Conservation (phyloP, 257 asterid genomes). For the Oldenlandia corymbosa region DNA sequence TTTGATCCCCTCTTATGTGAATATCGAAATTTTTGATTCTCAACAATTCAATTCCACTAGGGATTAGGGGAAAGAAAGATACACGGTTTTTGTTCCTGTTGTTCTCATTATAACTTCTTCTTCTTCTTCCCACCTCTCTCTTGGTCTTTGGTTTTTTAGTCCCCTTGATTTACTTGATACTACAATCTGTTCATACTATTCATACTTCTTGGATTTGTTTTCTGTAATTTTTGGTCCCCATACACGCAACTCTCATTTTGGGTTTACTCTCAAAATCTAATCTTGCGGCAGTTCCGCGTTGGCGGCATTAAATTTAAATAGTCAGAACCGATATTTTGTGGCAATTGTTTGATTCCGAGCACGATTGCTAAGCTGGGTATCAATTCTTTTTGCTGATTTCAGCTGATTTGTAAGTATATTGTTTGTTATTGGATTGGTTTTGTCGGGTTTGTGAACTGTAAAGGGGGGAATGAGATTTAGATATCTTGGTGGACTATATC, state of each 20-base stretch:
- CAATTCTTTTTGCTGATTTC: constrained; percentile 1
- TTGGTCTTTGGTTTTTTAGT: constrained; percentile 2
- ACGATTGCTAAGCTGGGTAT: constrained; percentile 16
- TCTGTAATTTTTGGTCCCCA: background rate
- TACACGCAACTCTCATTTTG: constrained; percentile 10
- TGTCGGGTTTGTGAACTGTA: background rate
- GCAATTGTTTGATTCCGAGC: constrained; percentile 2
- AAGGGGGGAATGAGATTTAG: background rate
- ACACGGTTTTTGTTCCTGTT: background rate
- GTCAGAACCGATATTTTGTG: background rate
- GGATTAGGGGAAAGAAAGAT: background rate
- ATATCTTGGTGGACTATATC: constrained; percentile 4
- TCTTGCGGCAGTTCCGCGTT: background rate
- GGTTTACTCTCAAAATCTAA: constrained; percentile 12
- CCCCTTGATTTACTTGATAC: background rate
- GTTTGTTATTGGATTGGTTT: constrained; percentile 4
- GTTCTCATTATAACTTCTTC: background rate
- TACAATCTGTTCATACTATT: background rate
- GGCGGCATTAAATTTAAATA: constrained; percentile 5
- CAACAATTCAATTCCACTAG: background rate
- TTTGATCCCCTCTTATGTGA: constrained; percentile 7
- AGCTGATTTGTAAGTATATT: constrained; percentile 11
- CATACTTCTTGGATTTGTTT: background rate
- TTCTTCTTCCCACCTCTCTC: too few relatives aligned
- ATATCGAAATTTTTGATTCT: constrained; percentile 2